Evolutionary conservation across 2,329 filamentous ascomycete genomes (phyloP).

Genomic region (Trichophyton verrucosum): DNA sequence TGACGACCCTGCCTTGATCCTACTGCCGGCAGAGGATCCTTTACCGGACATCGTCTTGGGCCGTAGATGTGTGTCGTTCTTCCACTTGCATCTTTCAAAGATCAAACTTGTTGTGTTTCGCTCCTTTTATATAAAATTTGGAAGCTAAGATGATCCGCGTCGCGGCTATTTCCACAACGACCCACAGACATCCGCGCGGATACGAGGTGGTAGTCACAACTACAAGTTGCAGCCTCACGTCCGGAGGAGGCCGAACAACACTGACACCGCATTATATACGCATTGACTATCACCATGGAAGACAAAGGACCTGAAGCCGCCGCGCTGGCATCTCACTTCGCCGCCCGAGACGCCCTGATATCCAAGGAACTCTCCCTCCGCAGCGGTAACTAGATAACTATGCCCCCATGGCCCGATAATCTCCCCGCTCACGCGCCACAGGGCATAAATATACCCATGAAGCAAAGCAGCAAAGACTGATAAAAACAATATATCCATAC

Average conservation of each 20-base stretch:
- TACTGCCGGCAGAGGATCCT: no score
- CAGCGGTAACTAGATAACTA: slow-evolving; percentile 8
- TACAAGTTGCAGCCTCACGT: no score
- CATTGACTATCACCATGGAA: background rate
- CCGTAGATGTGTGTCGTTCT: no score
- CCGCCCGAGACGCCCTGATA: slow-evolving; percentile 7
- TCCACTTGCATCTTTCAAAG: no score
- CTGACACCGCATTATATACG: background rate
- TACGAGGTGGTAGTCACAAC: no score
- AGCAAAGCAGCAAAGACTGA: background rate
- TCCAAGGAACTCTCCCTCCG: slow-evolving; percentile 9
- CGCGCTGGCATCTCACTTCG: background rate
- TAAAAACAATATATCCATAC: background rate
- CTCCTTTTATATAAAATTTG: no score
- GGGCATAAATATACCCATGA: background rate
- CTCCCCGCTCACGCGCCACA: background rate
- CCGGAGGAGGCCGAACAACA: background rate
- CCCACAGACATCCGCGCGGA: no score
- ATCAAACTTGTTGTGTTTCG: no score
- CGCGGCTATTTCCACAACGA: no score
- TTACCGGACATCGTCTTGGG: no score
- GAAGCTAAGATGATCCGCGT: no score
- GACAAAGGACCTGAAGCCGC: background rate
- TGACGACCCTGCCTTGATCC: no score
- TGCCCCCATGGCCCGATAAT: background rate